phyloP scores from a whole-genome alignment of 768 basidiomycete genomes.

The Boletus rubropictus region DNA sequence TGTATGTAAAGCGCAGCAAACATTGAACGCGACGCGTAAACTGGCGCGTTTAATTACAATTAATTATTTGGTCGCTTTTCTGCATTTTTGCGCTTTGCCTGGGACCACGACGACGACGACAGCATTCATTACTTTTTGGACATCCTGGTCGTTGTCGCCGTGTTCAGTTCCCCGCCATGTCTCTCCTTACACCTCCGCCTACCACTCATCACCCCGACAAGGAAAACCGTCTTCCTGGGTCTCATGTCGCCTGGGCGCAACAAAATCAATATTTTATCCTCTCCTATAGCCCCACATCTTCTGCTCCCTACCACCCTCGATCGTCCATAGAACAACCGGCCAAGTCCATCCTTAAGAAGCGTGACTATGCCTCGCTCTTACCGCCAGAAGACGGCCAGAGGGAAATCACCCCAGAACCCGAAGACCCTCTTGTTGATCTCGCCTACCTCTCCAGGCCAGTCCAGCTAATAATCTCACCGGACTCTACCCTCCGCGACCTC shows the following conservation, averaged over 20 bases:
- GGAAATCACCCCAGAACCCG: slow-evolving; percentile 73
- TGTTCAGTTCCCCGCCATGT: slow-evolving; percentile 21
- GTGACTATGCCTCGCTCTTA: slow-evolving; percentile 29
- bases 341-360: slow-evolving; percentile 69
- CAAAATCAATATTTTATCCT: slow-evolving; percentile 44
- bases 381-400: slow-evolving; percentile 43
- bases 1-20: slow-evolving; percentile 23
- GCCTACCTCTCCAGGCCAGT: slow-evolving; percentile 65
- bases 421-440: slow-evolving; percentile 56
- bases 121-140: neutral
- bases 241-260: slow-evolving; percentile 49
- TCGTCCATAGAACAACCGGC: slow-evolving; percentile 41
- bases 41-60: slow-evolving; percentile 33
- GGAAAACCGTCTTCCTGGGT: slow-evolving; percentile 39
- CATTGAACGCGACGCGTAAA: slow-evolving; percentile 39
- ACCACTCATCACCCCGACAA: slow-evolving; percentile 55
- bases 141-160: slow-evolving; percentile 8
- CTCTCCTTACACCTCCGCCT: slow-evolving; percentile 59
- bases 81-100: slow-evolving; percentile 1
- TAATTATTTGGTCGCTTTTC: slow-evolving; percentile 20
- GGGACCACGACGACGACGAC: slow-evolving; percentile 23
- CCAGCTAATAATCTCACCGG: slow-evolving; percentile 46
- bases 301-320: slow-evolving; percentile 23
- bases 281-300: slow-evolving; percentile 26
- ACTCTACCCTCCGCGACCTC: slow-evolving; percentile 49